Conservation (phyloP, 306 rosid genomes). For the Senna siamea region DNA sequence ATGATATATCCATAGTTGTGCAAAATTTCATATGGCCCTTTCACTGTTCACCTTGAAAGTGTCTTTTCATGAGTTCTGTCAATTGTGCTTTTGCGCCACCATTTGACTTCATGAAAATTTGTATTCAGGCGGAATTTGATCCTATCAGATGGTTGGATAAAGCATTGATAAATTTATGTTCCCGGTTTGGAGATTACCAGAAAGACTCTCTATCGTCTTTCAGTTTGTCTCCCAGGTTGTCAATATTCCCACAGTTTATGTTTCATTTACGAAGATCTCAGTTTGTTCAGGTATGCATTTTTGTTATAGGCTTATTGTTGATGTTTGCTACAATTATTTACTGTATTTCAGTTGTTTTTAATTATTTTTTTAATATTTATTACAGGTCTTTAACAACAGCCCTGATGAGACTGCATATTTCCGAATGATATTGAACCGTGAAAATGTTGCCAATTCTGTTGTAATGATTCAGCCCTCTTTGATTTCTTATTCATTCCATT, state of each 20-base stretch:
- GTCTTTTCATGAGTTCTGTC: slow-evolving; percentile 16
- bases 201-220: slow-evolving; percentile 86
- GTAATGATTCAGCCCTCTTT: slow-evolving; percentile 98
- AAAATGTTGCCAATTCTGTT: slow-evolving; percentile 90
- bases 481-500: slow-evolving; percentile 90
- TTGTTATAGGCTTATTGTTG: slow-evolving; percentile 30
- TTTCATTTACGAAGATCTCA: slow-evolving; percentile 96
- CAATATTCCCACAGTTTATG: slow-evolving; percentile 96
- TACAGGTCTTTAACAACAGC: slow-evolving; percentile 96
- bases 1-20: slow-evolving; percentile 10
- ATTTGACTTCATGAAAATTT: slow-evolving; percentile 38
- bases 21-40: slow-evolving; percentile 31
- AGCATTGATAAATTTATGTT: slow-evolving; percentile 85
- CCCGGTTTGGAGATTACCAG: slow-evolving; percentile 93
- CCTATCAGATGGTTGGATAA: slow-evolving; percentile 99
- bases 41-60: slow-evolving; percentile 14
- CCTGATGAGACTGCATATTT: slow-evolving; percentile 98
- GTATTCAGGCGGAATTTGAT: slow-evolving; percentile 91
- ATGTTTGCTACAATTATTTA: slow-evolving; percentile 30
- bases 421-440: slow-evolving; percentile 94
- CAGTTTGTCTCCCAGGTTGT: slow-evolving; percentile 93
- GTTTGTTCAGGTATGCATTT: slow-evolving; percentile 83
- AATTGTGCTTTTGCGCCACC: slow-evolving; percentile 30
- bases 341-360: background rate
- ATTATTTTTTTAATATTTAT: slow-evolving; percentile 23